Base-by-base conservation (phyloP, 2,329 filamentous ascomycete genomes). In the Fusarium acutatum region DNA sequence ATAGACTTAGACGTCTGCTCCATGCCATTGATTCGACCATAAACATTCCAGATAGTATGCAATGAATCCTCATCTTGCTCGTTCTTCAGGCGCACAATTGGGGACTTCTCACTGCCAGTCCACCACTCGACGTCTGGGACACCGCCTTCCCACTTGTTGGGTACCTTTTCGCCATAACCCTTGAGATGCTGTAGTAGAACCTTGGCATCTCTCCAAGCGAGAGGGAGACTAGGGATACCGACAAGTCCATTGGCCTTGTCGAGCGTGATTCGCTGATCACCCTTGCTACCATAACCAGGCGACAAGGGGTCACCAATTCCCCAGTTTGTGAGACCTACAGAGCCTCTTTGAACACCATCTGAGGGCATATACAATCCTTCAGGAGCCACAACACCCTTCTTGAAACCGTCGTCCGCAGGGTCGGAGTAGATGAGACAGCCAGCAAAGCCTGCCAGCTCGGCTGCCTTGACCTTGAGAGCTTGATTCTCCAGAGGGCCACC, bases 371-470 rank as follows among this genome's bases (percentile, higher is more conserved):
- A 97, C 30, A 91, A 90, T 40, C 95, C 95, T 30, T 93, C 86
- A 0, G 96, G 95, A 74, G 92, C 95, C 0, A 90, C 87, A 2
- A 90, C 86, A 8, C 95, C 95, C 74, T 89, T 89, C 34, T 89
- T 82, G 77, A 95, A 96, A 3, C 95, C 95, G 79, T 97, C 93
- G 57, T 98, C 93, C 4, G 88, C 87, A 1, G 96, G 96, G 80
- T 98, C 96, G 58, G 92, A 97, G 84, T 98, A 99, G 65, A 97
- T 93, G 63, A 99, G 89, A 77, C 94, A 97, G 20, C 96, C 96
- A 5, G 88, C 90, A 72, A 95, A 96, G 4, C 96, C 96, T 20
- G 93, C 94, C 76, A 94, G 81, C 82, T 98, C 94, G 2, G 96
- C 96, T 15, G 94, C 93, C 83, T 96, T 97, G 77, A 99, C 89